phyloP scores from a whole-genome alignment of 805 yeast genomes.

The Ogataea pignaliae region DNA sequence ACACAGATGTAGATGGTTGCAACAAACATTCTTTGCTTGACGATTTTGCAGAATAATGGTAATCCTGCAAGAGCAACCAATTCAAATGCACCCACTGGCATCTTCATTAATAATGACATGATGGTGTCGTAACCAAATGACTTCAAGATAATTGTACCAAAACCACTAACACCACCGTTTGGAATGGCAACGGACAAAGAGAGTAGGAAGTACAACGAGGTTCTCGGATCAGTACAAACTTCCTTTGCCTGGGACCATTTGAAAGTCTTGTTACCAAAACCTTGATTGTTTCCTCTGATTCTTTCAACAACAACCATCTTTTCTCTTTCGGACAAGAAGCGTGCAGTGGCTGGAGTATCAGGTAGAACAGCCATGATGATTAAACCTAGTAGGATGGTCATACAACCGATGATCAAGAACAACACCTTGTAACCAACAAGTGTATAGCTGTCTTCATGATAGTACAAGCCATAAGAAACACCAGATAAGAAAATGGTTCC shows the following conservation, averaged over 20 bases:
- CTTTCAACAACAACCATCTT: constrained; percentile 31
- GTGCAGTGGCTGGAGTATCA: constrained; percentile 44
- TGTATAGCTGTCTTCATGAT: constrained; percentile 33
- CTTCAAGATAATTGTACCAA: constrained; percentile 37
- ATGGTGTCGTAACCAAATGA: constrained; percentile 16
- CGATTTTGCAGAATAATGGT: constrained; percentile 28
- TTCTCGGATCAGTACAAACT: constrained; percentile 28
- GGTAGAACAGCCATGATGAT: constrained; percentile 48
- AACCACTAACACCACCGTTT: constrained; percentile 40
- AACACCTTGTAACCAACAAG: constrained; percentile 57
- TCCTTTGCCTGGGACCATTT: constrained; percentile 26
- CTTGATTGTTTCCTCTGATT: constrained; percentile 14
- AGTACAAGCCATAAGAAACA: constrained; percentile 51
- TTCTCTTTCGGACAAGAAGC: constrained; percentile 35
- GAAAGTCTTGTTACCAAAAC: constrained; percentile 25
- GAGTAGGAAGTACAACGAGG: constrained; percentile 38
- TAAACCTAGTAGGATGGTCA: constrained; percentile 50
- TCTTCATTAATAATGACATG: constrained; percentile 10
- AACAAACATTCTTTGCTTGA: constrained; percentile 20
- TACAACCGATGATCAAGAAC: constrained; percentile 55
- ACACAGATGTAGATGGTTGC: constrained; percentile 12
- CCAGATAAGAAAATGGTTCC: constrained; percentile 48
- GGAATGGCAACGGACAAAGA: constrained; percentile 25
- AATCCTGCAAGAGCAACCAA: constrained; percentile 18
- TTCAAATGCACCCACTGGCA: constrained; percentile 28